Conservation (phyloP, 805 yeast genomes). For the Hanseniaspora mollemarum region DNA sequence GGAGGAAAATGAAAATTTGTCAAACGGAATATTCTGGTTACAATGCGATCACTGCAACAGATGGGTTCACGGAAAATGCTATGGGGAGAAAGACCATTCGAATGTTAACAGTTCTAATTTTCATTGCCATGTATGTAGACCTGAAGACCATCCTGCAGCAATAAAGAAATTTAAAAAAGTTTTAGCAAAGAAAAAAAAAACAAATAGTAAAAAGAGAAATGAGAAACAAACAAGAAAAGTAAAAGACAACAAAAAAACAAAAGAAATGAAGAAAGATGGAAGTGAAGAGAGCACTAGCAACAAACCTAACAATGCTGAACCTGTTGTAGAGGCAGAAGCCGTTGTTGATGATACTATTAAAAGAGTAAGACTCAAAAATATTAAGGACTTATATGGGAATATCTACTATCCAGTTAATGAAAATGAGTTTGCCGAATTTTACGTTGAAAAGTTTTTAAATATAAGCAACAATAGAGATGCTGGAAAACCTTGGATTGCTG, state of each 20-base stretch:
- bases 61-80: conserved; percentile 94
- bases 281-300: conserved; percentile 16
- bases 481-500: conserved; percentile 31
- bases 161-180: conserved; percentile 6
- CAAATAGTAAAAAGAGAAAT: conserved; percentile 3
- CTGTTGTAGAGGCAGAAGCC: background rate
- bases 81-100: conserved; percentile 57
- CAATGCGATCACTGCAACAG: conserved; percentile 88
- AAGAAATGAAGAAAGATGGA: conserved; percentile 16
- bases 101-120: conserved; percentile 34
- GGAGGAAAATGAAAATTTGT: conserved; percentile 5
- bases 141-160: conserved; percentile 7
- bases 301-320: background rate
- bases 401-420: conserved; percentile 28
- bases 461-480: conserved; percentile 33
- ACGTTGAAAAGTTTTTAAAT: conserved; percentile 38
- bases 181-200: conserved; percentile 13
- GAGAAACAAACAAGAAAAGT: background rate
- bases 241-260: background rate
- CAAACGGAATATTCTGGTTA: conserved; percentile 82
- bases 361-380: conserved; percentile 30
- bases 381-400: conserved; percentile 31
- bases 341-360: conserved; percentile 16
- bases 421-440: conserved; percentile 37
- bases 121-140: conserved; percentile 10